Evolutionary conservation across 164 flowering plant genomes (phyloP), one percentile per base, ranked within the genome.

Genomic region (Echeveria elegans): DNA sequence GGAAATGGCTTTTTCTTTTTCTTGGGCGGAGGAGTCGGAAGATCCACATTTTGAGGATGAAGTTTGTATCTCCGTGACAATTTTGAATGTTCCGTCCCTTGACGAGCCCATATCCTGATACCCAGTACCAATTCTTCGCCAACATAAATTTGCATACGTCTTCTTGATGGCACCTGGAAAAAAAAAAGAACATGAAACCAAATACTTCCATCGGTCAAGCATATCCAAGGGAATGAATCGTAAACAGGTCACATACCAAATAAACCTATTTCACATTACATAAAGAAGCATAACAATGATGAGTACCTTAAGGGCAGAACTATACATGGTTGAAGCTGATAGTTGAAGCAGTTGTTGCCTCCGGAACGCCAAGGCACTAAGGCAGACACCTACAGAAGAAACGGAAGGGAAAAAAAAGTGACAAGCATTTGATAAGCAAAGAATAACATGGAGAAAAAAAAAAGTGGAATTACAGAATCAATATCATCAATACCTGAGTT

Each of bases 1-100:
- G 96, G 90, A 80, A 68, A 90, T 24, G 97, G 98, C 65, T 94
- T 93, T 78, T 90, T 93, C 82, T 90, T 85, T 36, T 77, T 81
- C 81, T 80, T 90, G 5, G 97, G 86, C 28, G 78, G 73, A 60
- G 77, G 58, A 18, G 86, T 82, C 34, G 97, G 98, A 74, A 93
- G 86, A 84, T 90, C 87, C 72, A 84, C 86, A 83, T 93, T 90
- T 77, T 93, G 98, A 64, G 85, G 84, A 71, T 59, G 45, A 6
- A 26, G 52, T 56, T 31, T 66, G 69, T 26, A 48, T 52, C 69
- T 71, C 86, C 73, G 66, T 78, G 43, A 47, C 58, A 45, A 64
- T 29, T 40, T 47, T 31, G 58, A 64, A 19, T 66, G 56, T 31
- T 31, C 66, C 26, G 16, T 72, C 61, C 36, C 32, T 56, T 66